Evolutionary conservation across 768 basidiomycete species (phyloP).

Genomic region (Leccinum boreale): DNA sequence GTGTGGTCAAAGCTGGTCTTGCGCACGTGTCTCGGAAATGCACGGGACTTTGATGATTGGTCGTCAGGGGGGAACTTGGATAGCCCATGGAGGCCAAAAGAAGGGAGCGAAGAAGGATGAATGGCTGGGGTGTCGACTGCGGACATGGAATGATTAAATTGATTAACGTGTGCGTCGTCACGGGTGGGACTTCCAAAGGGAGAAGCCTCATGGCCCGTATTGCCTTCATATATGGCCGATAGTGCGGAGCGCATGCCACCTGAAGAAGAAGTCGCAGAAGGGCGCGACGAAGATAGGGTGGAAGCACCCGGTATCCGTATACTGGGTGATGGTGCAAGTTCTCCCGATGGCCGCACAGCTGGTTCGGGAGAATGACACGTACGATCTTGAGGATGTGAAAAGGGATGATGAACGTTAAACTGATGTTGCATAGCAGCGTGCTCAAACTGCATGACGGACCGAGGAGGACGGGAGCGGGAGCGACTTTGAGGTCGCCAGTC

Average conservation of each 20-base stretch:
- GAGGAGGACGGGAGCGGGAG: constrained; percentile 74
- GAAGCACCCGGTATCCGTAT: constrained; percentile 43
- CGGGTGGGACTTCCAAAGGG: constrained; percentile 37
- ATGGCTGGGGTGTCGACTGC: constrained; percentile 47
- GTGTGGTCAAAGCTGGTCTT: constrained; percentile 97
- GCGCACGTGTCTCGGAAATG: constrained; percentile 81
- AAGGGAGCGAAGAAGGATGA: constrained; percentile 72
- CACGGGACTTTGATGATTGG: constrained; percentile 40
- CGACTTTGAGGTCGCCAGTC: constrained; percentile 83
- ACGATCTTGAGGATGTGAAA: constrained; percentile 34
- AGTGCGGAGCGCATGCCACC: constrained; percentile 40
- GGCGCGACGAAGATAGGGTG: constrained; percentile 43
- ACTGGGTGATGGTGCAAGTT: constrained; percentile 24
- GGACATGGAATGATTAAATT: constrained; percentile 39
- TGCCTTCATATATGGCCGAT: constrained; percentile 47
- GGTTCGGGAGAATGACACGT: constrained; percentile 28
- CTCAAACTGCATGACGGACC: constrained; percentile 47
- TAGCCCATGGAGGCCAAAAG: constrained; percentile 62
- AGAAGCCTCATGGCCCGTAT: constrained; percentile 32
- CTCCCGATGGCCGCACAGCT: constrained; percentile 19
- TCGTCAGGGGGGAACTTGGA: constrained; percentile 34
- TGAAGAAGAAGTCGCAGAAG: constrained; percentile 44
- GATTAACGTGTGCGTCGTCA: constrained; percentile 27
- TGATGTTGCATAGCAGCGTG: constrained; percentile 34
- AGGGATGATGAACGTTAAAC: constrained; percentile 45